These are phyloP conservation scores for Clarkia xantiana DNA, from an alignment of 345 rosid species.

Conservation along the genomic window DNA sequence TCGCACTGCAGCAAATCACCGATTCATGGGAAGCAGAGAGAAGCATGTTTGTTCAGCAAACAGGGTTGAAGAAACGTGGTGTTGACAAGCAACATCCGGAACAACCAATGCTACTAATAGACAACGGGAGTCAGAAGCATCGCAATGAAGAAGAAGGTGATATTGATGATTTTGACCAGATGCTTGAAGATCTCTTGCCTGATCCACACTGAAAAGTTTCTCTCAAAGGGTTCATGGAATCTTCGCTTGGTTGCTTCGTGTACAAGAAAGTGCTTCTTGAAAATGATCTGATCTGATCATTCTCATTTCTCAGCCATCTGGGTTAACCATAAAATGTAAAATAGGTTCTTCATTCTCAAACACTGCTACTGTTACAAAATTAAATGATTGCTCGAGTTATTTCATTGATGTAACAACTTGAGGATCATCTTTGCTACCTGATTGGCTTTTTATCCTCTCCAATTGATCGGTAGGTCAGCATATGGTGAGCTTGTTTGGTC, in stretches of 20 bases:
- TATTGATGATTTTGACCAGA: slow-evolving; percentile 16
- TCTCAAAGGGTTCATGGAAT: too few species aligned
- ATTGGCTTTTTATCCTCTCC: slow-evolving; percentile 34
- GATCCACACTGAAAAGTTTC: background rate
- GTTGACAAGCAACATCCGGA: slow-evolving; percentile 8
- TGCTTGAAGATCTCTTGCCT: slow-evolving; percentile 28
- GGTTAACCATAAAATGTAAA: too few species aligned
- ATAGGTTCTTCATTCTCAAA: too few species aligned
- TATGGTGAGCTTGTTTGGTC: slow-evolving; percentile 35
- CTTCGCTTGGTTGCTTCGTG: too few species aligned
- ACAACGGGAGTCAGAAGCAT: slow-evolving; percentile 5
- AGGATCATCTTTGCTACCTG: slow-evolving; percentile 2
- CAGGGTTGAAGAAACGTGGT: slow-evolving; percentile 20
- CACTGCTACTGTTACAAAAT: background rate
- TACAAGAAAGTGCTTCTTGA: too few species aligned
- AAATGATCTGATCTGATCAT: too few species aligned
- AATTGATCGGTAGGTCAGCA: slow-evolving; percentile 40
- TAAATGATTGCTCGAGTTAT: background rate
- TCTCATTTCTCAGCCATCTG: too few species aligned
- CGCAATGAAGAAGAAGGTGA: slow-evolving; percentile 11
- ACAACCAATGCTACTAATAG: background rate
- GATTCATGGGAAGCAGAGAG: slow-evolving; percentile 49
- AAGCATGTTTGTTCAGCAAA: slow-evolving; percentile 28
- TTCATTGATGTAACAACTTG: background rate
- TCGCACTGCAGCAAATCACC: slow-evolving; percentile 23